These are phyloP conservation scores for Geotrichum phurueaensis DNA, from an alignment of 1,139 yeast species.

Conservation along the genomic window DNA sequence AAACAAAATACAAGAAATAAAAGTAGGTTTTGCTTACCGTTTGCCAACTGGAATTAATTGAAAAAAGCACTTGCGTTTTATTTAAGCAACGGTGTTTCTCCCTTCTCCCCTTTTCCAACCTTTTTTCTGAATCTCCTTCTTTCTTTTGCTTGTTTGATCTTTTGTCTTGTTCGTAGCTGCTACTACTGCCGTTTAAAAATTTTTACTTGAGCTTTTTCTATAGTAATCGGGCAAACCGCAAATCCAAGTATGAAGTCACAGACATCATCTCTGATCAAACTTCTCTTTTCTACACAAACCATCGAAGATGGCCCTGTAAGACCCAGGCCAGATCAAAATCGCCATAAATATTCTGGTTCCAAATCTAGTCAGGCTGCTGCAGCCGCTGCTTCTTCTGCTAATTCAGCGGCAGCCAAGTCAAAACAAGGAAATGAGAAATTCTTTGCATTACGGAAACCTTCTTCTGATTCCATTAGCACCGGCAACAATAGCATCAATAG, in stretches of 20 bases:
- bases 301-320: not conserved
- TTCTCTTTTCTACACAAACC: not conserved
- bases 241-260: not conserved
- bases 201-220: not conserved
- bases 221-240: not conserved
- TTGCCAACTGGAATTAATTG: not conserved
- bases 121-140: not conserved
- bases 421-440: not conserved
- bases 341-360: not conserved
- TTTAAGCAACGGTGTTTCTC: not conserved
- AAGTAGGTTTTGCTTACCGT: not conserved
- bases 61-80: not conserved
- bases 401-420: not conserved
- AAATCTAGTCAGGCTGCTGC: not conserved
- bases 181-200: not conserved
- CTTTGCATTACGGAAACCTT: not conserved
- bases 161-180: not conserved
- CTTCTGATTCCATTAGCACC: not conserved
- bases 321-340: not conserved
- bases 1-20: not conserved
- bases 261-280: not conserved
- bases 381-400: not conserved
- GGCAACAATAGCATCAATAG: not conserved
- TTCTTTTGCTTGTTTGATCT: not conserved
- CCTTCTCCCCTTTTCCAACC: not conserved